These are phyloP conservation scores for Spergularia azorica DNA, from an alignment of 179 eudicot genomes.

Conservation along the genomic window DNA sequence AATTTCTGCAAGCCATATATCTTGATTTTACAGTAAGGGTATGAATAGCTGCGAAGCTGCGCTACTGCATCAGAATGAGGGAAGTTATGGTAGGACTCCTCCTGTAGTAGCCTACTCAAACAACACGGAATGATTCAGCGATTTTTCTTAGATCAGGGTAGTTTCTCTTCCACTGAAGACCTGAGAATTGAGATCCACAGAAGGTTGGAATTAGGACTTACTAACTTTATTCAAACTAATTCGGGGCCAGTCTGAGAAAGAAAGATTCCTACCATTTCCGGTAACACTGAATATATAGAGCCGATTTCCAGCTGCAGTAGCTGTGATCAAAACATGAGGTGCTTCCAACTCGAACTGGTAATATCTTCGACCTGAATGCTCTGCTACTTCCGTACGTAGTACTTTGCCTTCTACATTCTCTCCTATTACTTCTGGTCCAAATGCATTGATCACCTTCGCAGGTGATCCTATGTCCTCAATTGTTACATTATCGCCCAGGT, in stretches of 20 bases:
- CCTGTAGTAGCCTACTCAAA: slow-evolving; percentile 28
- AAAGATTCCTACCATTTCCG: slow-evolving; percentile 57
- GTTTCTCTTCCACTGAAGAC: slow-evolving; percentile 95
- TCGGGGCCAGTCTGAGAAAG: not conserved
- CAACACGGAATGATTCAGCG: slow-evolving; percentile 82
- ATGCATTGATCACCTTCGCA: slow-evolving; percentile 83
- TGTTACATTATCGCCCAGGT: slow-evolving; percentile 65
- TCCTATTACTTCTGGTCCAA: slow-evolving; percentile 96
- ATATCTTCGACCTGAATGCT: slow-evolving; percentile 82
- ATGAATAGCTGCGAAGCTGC: not conserved
- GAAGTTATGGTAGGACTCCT: not conserved
- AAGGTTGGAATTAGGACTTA: not conserved
- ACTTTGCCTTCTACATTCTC: slow-evolving; percentile 96
- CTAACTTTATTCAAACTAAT: not conserved
- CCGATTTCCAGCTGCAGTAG: slow-evolving; percentile 97
- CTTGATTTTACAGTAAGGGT: not conserved
- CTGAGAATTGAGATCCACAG: slow-evolving; percentile 43
- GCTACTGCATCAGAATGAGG: slow-evolving; percentile 4
- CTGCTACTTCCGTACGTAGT: slow-evolving; percentile 64
- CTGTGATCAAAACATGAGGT: slow-evolving; percentile 86
- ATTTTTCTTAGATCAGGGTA: slow-evolving; percentile 82
- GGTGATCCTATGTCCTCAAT: slow-evolving; percentile 86
- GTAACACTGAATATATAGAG: slow-evolving; percentile 81
- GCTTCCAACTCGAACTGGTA: slow-evolving; percentile 93
- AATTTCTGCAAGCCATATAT: not conserved